These are phyloP conservation scores for Patellifolia procumbens DNA, from an alignment of 179 eudicot species.

Conservation along the genomic window DNA sequence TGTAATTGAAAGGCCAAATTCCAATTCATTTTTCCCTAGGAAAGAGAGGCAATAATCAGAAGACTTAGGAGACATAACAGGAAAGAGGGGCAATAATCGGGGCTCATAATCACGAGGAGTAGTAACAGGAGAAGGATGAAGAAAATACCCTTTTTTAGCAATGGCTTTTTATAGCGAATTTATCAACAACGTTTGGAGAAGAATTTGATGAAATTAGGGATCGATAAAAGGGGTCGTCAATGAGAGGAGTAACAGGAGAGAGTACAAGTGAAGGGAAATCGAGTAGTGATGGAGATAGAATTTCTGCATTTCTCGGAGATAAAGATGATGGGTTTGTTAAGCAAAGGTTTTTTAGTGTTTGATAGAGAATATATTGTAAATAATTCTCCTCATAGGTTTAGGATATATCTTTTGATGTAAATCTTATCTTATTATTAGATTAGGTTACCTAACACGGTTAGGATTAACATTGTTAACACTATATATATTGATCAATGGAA, in stretches of 20 bases:
- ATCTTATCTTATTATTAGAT: too few species aligned
- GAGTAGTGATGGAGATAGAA: slow-evolving; percentile 66
- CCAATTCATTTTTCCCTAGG: too few species aligned
- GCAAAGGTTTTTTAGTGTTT: slow-evolving; percentile 58
- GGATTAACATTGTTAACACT: too few species aligned
- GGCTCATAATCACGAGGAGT: slow-evolving; percentile 75
- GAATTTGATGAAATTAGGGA: slow-evolving; percentile 23
- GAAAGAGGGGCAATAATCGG: slow-evolving; percentile 73
- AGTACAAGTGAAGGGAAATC: slow-evolving; percentile 70
- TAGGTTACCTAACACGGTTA: too few species aligned
- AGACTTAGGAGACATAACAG: slow-evolving; percentile 69
- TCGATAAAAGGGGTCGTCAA: slow-evolving; percentile 75
- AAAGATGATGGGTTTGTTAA: slow-evolving; percentile 42
- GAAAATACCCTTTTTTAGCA: slow-evolving; percentile 59
- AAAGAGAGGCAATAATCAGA: too few species aligned
- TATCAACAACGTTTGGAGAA: slow-evolving; percentile 19
- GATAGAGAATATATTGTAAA: too few species aligned
- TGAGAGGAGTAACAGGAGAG: slow-evolving; percentile 79
- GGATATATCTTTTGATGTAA: too few species aligned
- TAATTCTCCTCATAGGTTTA: too few species aligned
- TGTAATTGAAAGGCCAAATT: too few species aligned
- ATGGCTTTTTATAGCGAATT: slow-evolving; percentile 64
- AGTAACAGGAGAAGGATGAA: slow-evolving; percentile 72
- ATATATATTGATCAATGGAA: too few species aligned
- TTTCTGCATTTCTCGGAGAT: slow-evolving; percentile 24